A percentile compares a stretch with the other conserved stretches of the same genome.
These are phyloP conservation scores for Serendipita sp. DNA, from an alignment of 768 basidiomycete species.

Conservation along the genomic window DNA sequence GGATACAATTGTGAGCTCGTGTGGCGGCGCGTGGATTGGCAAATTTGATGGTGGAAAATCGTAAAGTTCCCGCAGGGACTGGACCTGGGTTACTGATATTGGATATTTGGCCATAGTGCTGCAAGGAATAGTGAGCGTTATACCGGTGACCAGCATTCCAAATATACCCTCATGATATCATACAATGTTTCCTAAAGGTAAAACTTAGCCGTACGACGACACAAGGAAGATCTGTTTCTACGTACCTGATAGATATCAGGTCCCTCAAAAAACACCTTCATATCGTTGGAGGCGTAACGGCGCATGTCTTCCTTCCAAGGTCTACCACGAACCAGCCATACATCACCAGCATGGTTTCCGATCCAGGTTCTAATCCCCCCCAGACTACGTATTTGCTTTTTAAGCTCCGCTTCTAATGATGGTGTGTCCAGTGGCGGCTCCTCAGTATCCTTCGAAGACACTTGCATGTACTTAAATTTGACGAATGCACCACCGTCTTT, in stretches of 20 bases:
- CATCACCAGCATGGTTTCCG: slow-evolving; percentile 31
- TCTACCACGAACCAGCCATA: slow-evolving; percentile 60
- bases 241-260: slow-evolving; percentile 54
- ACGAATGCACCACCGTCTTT: slow-evolving; percentile 86
- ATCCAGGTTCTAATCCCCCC: slow-evolving; percentile 52
- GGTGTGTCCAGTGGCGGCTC: slow-evolving; percentile 26
- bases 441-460: slow-evolving; percentile 15
- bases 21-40: slow-evolving; percentile 18
- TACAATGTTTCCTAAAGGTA: slow-evolving; percentile 43
- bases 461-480: slow-evolving; percentile 40
- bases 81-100: slow-evolving; percentile 46
- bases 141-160: neutral
- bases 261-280: slow-evolving; percentile 77
- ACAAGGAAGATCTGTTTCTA: neutral
- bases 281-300: slow-evolving; percentile 53
- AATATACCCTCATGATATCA: slow-evolving; percentile 53
- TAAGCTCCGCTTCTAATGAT: slow-evolving; percentile 32
- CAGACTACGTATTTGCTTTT: slow-evolving; percentile 27
- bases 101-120: slow-evolving; percentile 73
- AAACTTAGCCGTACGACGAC: neutral
- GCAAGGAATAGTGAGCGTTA: slow-evolving; percentile 6
- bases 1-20: neutral
- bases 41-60: slow-evolving; percentile 51
- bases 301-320: slow-evolving; percentile 89
- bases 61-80: slow-evolving; percentile 47